A percentile compares a stretch with the other conserved stretches of the same genome.
Evolutionary conservation across 441 rosid species (phyloP).

Genomic region (Syzygium malaccense): DNA sequence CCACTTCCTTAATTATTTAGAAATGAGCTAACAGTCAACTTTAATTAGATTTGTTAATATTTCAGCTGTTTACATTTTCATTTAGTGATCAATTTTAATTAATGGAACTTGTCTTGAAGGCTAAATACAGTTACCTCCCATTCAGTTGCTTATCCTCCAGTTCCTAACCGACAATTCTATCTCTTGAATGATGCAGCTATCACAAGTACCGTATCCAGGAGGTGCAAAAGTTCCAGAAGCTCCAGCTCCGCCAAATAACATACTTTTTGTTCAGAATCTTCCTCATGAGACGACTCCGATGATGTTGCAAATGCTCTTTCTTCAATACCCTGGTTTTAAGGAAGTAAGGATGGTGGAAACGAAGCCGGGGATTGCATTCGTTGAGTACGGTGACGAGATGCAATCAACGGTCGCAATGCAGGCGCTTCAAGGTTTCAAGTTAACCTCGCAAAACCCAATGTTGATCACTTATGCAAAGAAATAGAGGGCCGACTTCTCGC

Average conservation of each 20-base stretch:
- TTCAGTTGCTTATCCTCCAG: neutral
- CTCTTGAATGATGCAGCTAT: constrained; percentile 44
- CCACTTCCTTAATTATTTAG: neutral
- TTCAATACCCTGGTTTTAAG: constrained; percentile 74
- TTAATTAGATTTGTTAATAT: neutral
- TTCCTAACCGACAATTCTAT: neutral
- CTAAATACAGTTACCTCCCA: neutral
- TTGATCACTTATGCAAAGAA: constrained; percentile 86
- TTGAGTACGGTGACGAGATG: constrained; percentile 82
- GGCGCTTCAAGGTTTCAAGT: constrained; percentile 74
- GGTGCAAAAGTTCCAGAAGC: constrained; percentile 79
- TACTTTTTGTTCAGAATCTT: constrained; percentile 87
- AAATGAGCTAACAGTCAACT: neutral
- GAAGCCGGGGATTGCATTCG: constrained; percentile 98
- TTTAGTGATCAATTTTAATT: neutral
- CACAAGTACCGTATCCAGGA: constrained; percentile 80
- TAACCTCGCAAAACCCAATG: constrained; percentile 64
- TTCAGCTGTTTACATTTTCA: neutral
- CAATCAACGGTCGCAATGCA: constrained; percentile 88
- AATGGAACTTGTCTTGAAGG: neutral
- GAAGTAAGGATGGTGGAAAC: constrained; percentile 95
- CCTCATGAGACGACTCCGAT: constrained; percentile 78
- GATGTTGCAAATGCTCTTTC: constrained; percentile 77
- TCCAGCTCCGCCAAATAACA: constrained; percentile 93
- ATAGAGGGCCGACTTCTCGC: constrained; percentile 18